Evolutionary conservation across 1,284 basidiomycete genomes (phyloP).

Genomic region (Sutorius eximius): DNA sequence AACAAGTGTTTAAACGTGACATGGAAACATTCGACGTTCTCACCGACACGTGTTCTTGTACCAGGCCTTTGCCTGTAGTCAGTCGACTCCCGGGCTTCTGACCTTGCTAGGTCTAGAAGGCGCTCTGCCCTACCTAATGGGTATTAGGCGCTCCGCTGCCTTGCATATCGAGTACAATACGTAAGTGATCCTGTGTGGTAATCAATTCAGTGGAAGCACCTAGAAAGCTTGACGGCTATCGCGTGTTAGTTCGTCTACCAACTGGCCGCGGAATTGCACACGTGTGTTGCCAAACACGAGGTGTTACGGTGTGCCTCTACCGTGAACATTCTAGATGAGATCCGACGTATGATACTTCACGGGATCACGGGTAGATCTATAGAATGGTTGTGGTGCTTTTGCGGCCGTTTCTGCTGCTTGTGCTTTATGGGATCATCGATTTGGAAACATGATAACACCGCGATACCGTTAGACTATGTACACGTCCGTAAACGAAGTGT

Average conservation of each 20-base stretch:
- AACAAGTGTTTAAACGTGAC: neutral
- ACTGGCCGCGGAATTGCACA: conserved; percentile 29
- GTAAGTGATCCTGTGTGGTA: conserved; percentile 8
- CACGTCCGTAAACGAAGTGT: neutral
- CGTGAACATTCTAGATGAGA: conserved; percentile 11
- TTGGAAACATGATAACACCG: neutral
- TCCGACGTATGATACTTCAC: conserved; percentile 12
- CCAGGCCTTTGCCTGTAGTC: neutral
- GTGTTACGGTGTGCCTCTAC: conserved; percentile 2
- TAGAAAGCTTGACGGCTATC: conserved; percentile 18
- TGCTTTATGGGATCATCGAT: neutral
- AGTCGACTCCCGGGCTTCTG: conserved; percentile 2
- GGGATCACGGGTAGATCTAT: neutral
- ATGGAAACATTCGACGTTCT: conserved; percentile 2
- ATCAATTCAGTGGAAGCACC: conserved; percentile 11
- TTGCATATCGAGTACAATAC: conserved; percentile 3
- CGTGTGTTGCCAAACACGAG: conserved; percentile 19
- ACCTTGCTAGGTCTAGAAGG: neutral
- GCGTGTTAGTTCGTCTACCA: conserved; percentile 12
- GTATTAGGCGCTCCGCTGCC: conserved; percentile 5
- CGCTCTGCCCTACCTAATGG: conserved; percentile 8
- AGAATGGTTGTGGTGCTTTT: neutral
- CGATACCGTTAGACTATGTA: conserved; percentile 1
- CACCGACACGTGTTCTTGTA: conserved; percentile 10
- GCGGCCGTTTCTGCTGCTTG: neutral